A percentile compares a stretch with the other conserved stretches of the same genome.
Conservation (phyloP, 495 filamentous ascomycete species). For the Lasiosphaeria ovina region DNA sequence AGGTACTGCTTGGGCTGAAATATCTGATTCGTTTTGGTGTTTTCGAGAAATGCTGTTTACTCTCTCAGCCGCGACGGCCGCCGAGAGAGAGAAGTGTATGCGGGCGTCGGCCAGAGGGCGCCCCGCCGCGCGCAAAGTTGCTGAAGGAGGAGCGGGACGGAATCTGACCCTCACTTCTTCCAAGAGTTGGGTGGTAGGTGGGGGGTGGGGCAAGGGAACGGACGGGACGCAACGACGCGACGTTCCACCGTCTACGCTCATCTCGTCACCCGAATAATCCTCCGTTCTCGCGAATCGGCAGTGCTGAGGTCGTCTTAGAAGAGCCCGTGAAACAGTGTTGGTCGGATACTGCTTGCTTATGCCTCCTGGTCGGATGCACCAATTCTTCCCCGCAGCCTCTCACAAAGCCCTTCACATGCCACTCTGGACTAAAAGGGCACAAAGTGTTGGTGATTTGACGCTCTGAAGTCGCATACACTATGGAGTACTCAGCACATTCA, state of each 20-base stretch:
- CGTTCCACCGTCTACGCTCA: too few species aligned
- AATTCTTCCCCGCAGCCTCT: neutral
- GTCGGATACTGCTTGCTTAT: neutral
- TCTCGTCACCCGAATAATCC: too few species aligned
- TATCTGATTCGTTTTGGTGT: neutral
- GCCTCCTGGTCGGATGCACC: neutral
- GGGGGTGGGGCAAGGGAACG: too few species aligned
- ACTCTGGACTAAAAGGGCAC: neutral
- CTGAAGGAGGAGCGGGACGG: too few species aligned
- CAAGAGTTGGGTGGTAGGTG: too few species aligned
- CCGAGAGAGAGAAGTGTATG: neutral
- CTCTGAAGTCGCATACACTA: too few species aligned
- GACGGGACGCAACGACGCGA: too few species aligned
- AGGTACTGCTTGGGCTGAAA: neutral
- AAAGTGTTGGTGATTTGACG: neutral
- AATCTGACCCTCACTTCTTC: too few species aligned
- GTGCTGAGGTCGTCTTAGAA: too few species aligned
- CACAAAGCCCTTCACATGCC: neutral
- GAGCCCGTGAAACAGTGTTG: neutral
- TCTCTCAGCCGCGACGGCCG: slow-evolving; percentile 3
- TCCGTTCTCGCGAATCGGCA: too few species aligned
- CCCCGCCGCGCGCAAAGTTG: too few species aligned
- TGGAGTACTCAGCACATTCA: too few species aligned
- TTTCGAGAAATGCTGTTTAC: neutral
- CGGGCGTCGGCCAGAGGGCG: neutral